Evolutionary conservation across 768 basidiomycete genomes (phyloP).

Genomic region (Mycena amicta): DNA sequence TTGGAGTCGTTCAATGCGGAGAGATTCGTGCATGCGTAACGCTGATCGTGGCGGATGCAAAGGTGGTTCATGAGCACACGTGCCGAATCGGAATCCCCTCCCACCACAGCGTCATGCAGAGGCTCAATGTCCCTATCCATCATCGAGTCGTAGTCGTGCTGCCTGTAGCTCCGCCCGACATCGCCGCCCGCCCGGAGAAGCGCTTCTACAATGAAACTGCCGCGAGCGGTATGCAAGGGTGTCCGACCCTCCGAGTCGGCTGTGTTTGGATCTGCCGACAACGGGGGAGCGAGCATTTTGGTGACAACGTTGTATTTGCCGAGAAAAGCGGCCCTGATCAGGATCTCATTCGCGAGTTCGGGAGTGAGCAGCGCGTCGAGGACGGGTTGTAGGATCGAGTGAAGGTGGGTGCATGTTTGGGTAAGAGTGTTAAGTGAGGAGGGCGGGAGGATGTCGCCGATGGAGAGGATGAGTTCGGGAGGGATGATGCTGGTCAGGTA

Average conservation of each 20-base stretch:
- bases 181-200: constrained; percentile 1
- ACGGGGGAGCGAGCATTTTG: neutral
- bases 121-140: neutral
- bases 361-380: constrained; percentile 1
- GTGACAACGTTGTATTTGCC: neutral
- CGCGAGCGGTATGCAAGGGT: neutral
- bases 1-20: too few relatives aligned
- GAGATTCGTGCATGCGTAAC: too few relatives aligned
- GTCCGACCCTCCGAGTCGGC: neutral
- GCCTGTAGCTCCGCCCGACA: too few relatives aligned
- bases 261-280: neutral
- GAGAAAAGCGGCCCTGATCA: neutral
- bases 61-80: neutral
- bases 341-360: neutral
- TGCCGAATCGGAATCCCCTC: neutral
- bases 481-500: too few relatives aligned
- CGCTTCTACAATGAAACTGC: neutral
- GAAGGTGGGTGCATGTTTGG: neutral
- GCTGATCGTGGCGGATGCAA: too few relatives aligned
- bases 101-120: neutral
- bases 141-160: too few relatives aligned
- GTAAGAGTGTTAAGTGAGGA: neutral
- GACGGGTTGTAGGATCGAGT: neutral
- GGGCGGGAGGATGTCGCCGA: neutral
- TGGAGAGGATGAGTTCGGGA: neutral